Conservation (phyloP, 2,329 filamentous ascomycete genomes). For the Diatrype stigma region DNA sequence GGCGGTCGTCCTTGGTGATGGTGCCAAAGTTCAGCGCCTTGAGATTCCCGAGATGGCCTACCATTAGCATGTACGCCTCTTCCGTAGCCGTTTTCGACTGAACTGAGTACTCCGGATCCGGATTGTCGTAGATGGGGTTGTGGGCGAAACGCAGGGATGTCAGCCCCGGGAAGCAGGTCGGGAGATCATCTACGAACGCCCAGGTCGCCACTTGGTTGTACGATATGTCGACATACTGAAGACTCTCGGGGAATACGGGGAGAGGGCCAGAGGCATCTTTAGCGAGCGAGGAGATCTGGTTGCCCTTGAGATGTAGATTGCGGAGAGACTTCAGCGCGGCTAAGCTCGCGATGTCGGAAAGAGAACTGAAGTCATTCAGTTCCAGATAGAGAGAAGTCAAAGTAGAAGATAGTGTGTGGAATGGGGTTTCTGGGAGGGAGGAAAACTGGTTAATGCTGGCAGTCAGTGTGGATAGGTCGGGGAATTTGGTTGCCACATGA, state of each 20-base stretch:
- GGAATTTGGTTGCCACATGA: conserved; percentile 50
- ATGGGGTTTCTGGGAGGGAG: conserved; percentile 40
- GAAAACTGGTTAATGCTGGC: conserved; percentile 57
- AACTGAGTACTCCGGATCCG: conserved; percentile 29
- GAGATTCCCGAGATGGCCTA: conserved; percentile 68
- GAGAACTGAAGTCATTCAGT: conserved; percentile 61
- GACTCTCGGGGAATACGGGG: conserved; percentile 47
- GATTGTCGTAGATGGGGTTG: conserved; percentile 74
- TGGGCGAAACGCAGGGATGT: conserved; percentile 73
- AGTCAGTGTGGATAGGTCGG: conserved; percentile 44
- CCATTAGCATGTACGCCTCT: conserved; percentile 83
- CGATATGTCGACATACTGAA: conserved; percentile 69
- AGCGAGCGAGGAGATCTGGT: conserved; percentile 54
- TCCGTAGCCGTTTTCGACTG: conserved; percentile 48
- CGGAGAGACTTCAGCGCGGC: conserved; percentile 47
- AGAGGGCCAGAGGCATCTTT: conserved; percentile 22
- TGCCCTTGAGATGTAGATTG: conserved; percentile 70
- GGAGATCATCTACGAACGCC: conserved; percentile 68
- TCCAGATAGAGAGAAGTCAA: conserved; percentile 66
- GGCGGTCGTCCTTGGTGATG: conserved; percentile 69
- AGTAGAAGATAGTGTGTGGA: conserved; percentile 40
- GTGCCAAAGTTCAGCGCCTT: conserved; percentile 68
- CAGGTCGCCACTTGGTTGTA: conserved; percentile 68
- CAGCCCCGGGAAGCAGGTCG: conserved; percentile 66
- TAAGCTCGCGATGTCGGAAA: conserved; percentile 56